phyloP scores from a whole-genome alignment of 2,329 filamentous ascomycete species.

The Domatiomyces globalis region DNA sequence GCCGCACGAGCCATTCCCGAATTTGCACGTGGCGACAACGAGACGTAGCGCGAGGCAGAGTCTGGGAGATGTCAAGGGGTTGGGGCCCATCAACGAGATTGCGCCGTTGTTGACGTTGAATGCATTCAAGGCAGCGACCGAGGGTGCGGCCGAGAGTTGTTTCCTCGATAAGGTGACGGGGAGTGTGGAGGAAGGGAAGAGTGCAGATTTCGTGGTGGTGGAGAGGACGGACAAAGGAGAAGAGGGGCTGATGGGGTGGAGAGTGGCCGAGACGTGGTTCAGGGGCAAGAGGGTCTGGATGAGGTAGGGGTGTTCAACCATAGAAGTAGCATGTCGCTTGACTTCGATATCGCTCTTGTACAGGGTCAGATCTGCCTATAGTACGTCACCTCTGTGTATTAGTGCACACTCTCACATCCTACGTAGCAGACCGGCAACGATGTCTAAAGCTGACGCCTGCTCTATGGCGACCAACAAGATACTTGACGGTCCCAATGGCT shows the following conservation, averaged over 20 bases:
- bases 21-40: constrained; percentile 38
- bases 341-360: background rate
- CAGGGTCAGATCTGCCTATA: background rate
- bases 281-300: constrained; percentile 24
- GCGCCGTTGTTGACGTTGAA: constrained; percentile 30
- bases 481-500: constrained; percentile 18
- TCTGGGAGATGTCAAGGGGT: background rate
- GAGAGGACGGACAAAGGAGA: constrained; percentile 28
- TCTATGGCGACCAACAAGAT: background rate
- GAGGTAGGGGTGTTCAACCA: background rate
- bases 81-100: constrained; percentile 27
- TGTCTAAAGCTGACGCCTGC: background rate
- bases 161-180: constrained; percentile 28
- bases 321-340: background rate
- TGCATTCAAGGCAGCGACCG: constrained; percentile 32
- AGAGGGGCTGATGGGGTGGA: constrained; percentile 24
- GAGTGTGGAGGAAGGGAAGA: constrained; percentile 29
- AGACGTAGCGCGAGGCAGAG: constrained; percentile 30
- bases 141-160: constrained; percentile 33
- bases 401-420: background rate
- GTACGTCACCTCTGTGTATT: background rate
- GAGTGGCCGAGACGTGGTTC: constrained; percentile 34
- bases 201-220: constrained; percentile 28
- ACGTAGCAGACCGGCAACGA: background rate
- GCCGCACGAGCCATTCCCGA: constrained; percentile 31